phyloP scores from a whole-genome alignment of 1,139 yeast species.

The Debaryomyces fabryi region DNA sequence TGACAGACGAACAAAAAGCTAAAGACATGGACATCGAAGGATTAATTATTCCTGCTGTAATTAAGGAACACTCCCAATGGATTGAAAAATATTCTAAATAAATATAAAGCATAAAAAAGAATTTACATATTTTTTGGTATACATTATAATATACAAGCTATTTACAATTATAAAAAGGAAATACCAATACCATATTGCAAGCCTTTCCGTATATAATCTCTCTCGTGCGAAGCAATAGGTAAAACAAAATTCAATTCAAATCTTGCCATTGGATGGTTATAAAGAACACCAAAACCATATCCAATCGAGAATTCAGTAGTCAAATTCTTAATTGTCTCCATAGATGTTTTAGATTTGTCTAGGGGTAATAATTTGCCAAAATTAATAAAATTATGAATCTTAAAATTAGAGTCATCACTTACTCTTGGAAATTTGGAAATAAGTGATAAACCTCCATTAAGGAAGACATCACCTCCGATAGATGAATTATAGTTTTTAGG shows the following conservation, averaged over 20 bases:
- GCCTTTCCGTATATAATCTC: constrained; percentile 79
- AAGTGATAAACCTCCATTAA: constrained; percentile 71
- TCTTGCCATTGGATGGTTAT: constrained; percentile 86
- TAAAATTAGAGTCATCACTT: constrained; percentile 60
- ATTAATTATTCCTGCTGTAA: constrained; percentile 74
- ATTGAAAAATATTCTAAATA: constrained; percentile 27
- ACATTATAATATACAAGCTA: constrained; percentile 9
- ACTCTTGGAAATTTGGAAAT: constrained; percentile 67
- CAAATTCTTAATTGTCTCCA: constrained; percentile 28
- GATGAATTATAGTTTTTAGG: constrained; percentile 67
- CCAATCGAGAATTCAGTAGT: constrained; percentile 49
- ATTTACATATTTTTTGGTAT: not conserved
- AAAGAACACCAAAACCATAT: constrained; percentile 75
- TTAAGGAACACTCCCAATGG: constrained; percentile 65
- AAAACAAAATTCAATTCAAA: constrained; percentile 86
- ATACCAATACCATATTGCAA: constrained; percentile 92
- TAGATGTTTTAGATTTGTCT: constrained; percentile 27
- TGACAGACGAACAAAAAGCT: constrained; percentile 45
- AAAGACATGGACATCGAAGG: constrained; percentile 66
- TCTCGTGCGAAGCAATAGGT: constrained; percentile 66
- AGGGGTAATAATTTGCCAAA: constrained; percentile 67
- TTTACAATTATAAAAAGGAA: constrained; percentile 60
- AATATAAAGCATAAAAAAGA: not conserved
- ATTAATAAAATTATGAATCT: constrained; percentile 70
- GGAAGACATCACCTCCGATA: constrained; percentile 80